Base-by-base conservation (phyloP, 2,329 filamentous ascomycete genomes). In the Hypoxylon sp. region DNA sequence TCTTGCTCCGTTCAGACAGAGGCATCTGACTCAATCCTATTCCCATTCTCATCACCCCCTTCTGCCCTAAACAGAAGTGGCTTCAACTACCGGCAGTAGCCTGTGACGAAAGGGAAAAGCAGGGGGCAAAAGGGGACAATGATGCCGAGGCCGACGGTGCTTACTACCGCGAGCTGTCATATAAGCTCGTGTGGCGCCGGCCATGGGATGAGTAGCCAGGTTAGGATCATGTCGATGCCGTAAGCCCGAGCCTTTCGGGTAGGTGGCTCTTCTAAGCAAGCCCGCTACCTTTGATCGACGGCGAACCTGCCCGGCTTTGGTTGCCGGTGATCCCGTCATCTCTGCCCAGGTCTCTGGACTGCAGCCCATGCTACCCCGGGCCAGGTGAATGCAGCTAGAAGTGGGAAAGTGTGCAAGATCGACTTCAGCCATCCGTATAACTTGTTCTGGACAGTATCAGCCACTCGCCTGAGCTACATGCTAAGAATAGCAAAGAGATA, bases 401-500 rank as follows among this genome's bases (percentile, higher is more conserved):
- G 33, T 4, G 7, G 33, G 13, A 6, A 37, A n/a, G n/a, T 23
- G 27, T n/a, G 27, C 38, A 35, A 35, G 27, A 31, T 7, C 37
- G 21, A n/a, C 23, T 26, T n/a, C n/a, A n/a, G n/a, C 21, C 26
- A 37, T 46, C 15, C 17, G 42, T 40, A 49, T 21, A 35, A n/a
- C 20, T 15, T 21, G n/a, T 41, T 41, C 24, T 4, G 23, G 38
- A 24, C 33, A 40, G 26, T 48, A 35, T 15, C 48, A 37, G 24
- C 50, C 27, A 47, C 35, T 15, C 24, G 20, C 13, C 17, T 33
- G 26, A 2, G 18, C 17, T n/a, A 33, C 45, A 11, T 45, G 31
- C 57, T 60, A 55, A 60, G 55, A 52, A 60, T 60, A 60, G 56
- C 24, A 48, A 4, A 46, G 21, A 45, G 27, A n/a, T 29, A 38